A percentile compares a stretch with the other conserved stretches of the same genome.
phyloP scores from a whole-genome alignment of 371 early-diverging fungal species.

The Haplosporangium sp. region DNA sequence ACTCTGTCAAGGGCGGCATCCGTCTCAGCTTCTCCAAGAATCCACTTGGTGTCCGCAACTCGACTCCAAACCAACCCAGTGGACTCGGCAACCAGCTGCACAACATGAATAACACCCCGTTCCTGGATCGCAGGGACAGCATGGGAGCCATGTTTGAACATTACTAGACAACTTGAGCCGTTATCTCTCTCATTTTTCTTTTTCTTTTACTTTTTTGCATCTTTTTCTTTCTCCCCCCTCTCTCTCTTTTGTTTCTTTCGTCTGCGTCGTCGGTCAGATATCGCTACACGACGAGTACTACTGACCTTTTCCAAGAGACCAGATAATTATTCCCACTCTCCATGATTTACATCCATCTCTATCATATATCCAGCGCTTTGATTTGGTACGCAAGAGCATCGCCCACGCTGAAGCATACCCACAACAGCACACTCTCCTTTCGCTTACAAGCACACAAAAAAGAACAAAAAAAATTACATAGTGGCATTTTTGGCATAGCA shows the following conservation, averaged over 20 bases:
- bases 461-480: conserved; percentile 1
- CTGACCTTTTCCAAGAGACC: too few species aligned
- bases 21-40: conserved; percentile 95
- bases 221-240: background rate
- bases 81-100: conserved; percentile 42
- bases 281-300: too few species aligned
- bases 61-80: conserved; percentile 33
- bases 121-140: conserved; percentile 51
- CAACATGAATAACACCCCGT: conserved; percentile 31
- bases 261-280: background rate
- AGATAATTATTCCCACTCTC: background rate
- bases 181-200: background rate
- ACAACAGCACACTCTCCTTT: background rate
- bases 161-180: conserved; percentile 15
- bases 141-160: conserved; percentile 53
- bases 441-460: background rate
- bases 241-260: conserved; percentile 2
- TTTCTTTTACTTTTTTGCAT: background rate
- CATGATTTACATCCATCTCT: conserved; percentile 3
- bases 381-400: background rate
- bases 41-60: conserved; percentile 81
- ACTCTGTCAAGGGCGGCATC: conserved; percentile 92
- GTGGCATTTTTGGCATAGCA: conserved; percentile 36
- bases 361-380: conserved; percentile 4
- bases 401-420: conserved; percentile 29